Conservation (phyloP, 129 eudicot genomes). For the Artemisia tridentata region DNA sequence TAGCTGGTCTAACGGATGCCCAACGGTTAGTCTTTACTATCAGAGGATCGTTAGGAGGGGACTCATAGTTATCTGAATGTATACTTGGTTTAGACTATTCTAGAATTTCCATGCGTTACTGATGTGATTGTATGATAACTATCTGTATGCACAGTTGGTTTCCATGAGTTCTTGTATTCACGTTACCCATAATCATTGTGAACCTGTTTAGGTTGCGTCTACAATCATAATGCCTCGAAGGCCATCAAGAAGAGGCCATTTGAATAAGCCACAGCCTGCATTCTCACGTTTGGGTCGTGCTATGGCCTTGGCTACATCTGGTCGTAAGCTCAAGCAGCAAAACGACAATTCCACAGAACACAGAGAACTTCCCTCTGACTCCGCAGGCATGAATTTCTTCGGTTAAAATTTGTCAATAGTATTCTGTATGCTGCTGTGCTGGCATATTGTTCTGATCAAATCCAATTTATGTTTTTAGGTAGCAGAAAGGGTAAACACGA, state of each 20-base stretch:
- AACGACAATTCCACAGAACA: constrained; percentile 9
- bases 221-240: constrained; percentile 56
- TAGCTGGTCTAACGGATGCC: too few species aligned
- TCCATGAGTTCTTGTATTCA: background rate
- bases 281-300: constrained; percentile 71
- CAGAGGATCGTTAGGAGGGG: too few species aligned
- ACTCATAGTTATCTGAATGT: too few species aligned
- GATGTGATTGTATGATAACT: background rate
- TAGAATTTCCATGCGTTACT: background rate
- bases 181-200: background rate
- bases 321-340: constrained; percentile 35
- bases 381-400: constrained; percentile 33
- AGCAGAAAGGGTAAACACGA: constrained; percentile 26
- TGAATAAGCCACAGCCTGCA: constrained; percentile 40
- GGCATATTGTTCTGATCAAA: background rate
- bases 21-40: too few species aligned
- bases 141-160: background rate
- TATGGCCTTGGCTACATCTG: constrained; percentile 35
- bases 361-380: constrained; percentile 18
- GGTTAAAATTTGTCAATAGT: background rate
- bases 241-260: constrained; percentile 40
- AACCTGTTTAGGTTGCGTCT: constrained; percentile 8
- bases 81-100: background rate
- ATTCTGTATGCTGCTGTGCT: too few species aligned
- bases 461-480: constrained; percentile 27